A percentile compares a stretch with the other conserved stretches of the same genome.
phyloP scores from a whole-genome alignment of 352 stramenopile genomes.

The Globisporangium viniferum region DNA sequence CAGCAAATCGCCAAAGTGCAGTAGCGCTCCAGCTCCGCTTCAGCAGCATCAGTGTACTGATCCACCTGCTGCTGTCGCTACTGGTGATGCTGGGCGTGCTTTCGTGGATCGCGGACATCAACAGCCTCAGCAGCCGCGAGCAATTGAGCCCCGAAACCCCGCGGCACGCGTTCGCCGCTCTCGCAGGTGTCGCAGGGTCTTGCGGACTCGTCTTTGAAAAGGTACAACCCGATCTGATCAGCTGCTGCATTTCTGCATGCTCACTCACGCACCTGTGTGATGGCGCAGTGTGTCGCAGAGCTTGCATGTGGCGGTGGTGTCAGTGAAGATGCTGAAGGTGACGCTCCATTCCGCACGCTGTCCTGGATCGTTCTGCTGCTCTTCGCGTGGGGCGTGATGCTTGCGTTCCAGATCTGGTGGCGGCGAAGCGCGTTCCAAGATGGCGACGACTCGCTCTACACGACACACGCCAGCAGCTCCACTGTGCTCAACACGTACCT shows the following conservation, averaged over 20 bases:
- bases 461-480: constrained; percentile 1
- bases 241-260: not conserved
- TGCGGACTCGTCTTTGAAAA: constrained; percentile 34
- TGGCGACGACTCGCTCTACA: not conserved
- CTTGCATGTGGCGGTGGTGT: not conserved
- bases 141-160: not conserved
- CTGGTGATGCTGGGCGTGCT: constrained; percentile 19
- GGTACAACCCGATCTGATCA: constrained; percentile 15
- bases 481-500: constrained; percentile 15
- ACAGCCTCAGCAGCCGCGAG: not conserved
- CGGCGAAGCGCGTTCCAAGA: constrained; percentile 6
- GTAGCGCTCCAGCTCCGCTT: constrained; percentile 15
- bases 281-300: constrained; percentile 19
- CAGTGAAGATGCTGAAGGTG: not conserved
- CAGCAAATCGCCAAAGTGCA: not conserved
- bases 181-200: constrained; percentile 25
- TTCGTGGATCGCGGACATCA: constrained; percentile 20
- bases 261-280: not conserved
- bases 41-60: constrained; percentile 9
- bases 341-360: not conserved
- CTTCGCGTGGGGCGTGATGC: constrained; percentile 20
- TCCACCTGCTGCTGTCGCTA: constrained; percentile 15
- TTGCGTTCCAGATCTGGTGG: constrained; percentile 19
- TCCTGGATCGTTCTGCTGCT: constrained; percentile 17
- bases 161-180: constrained; percentile 19